Base-by-base conservation (phyloP, 2,329 filamentous ascomycete genomes). In the Periconia sp. region DNA sequence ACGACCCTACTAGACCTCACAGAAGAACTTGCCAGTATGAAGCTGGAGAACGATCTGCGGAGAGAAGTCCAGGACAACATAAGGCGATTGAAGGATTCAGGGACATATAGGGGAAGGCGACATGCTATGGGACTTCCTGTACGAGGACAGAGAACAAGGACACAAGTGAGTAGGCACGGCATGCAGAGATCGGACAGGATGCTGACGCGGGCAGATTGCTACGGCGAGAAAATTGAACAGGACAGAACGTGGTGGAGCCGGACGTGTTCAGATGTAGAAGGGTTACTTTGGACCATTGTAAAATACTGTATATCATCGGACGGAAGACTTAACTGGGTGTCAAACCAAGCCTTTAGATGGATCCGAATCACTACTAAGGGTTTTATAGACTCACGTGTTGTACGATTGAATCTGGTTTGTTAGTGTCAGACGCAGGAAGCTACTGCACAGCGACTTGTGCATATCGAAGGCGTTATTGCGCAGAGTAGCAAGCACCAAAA, bases 101-200 rank as follows among this genome's bases (percentile, higher is more conserved):
- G 92, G 47, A 87, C 88, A 3, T 96, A 96, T 71, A 82, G 94
- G 49, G 94, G 94, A 60, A 87, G 90, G 73, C 81, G 94, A 62
- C 94, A 99, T 79, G 93, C 93, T 53, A 92, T 97, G 88, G 85
- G 88, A 56, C 77, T 97, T 77, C 94, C 94, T 3, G 93, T 94
- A 50, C 84, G 94, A 63, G 94, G 94, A 63, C 94, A 99, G 78
- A 85, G 83, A 65, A 97, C 94, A 55, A 87, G 90, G 71, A 90
- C 80, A 71, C 93, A 89, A 80, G 84, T 86, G 50, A 42, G 63
- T 69, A 49, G 27, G n/a, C 45, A 30, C 3, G 17, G 30, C 15
- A 27, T 17, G 18, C 30, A 37, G 44, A 31, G 35, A 45, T 50
- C 14, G 6, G 48, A 35, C 14, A 6, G 18, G 19, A 50, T 55